Percentiles rank a stretch among this genome's conserved stretches.
Evolutionary conservation across 2,329 filamentous ascomycete genomes (phyloP).

Genomic region (Chaetomiaceae sp.): DNA sequence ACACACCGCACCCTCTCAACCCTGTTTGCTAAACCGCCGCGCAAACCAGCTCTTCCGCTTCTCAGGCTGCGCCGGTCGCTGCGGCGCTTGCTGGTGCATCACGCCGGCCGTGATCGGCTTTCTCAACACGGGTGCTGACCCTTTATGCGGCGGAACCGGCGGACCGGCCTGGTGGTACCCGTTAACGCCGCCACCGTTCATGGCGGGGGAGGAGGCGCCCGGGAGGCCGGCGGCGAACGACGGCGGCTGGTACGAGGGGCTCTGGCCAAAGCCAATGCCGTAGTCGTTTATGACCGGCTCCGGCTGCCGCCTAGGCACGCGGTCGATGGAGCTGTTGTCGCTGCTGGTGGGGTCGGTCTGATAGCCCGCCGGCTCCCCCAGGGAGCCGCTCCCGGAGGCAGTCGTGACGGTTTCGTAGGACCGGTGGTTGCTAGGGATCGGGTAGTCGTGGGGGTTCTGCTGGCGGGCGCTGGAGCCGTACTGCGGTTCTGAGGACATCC

Average conservation of each 20-base stretch:
- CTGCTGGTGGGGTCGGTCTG: slow-evolving; percentile 81
- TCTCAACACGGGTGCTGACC: slow-evolving; percentile 23
- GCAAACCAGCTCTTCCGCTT: slow-evolving; percentile 92
- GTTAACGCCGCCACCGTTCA: slow-evolving; percentile 14
- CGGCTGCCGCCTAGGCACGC: slow-evolving; percentile 48
- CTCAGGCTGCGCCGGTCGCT: slow-evolving; percentile 39
- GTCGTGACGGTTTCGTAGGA: slow-evolving; percentile 85
- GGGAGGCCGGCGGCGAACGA: slow-evolving; percentile 32
- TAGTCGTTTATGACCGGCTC: slow-evolving; percentile 58
- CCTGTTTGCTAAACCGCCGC: slow-evolving; percentile 66
- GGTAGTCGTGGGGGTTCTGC: slow-evolving; percentile 43
- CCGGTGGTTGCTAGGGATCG: slow-evolving; percentile 59
- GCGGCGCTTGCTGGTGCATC: slow-evolving; percentile 18
- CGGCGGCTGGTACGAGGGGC: slow-evolving; percentile 37
- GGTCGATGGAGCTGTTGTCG: slow-evolving; percentile 86
- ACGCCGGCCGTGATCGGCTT: slow-evolving; percentile 20
- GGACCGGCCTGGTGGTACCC: too few relatives aligned
- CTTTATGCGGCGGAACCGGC: slow-evolving; percentile 32
- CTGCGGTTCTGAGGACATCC: slow-evolving; percentile 44
- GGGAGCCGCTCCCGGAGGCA: slow-evolving; percentile 64
- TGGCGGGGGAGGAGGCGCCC: slow-evolving; percentile 1
- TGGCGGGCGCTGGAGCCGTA: slow-evolving; percentile 32
- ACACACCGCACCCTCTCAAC: too few relatives aligned
- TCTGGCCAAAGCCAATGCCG: slow-evolving; percentile 52
- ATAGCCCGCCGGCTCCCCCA: slow-evolving; percentile 69